Evolutionary conservation across 140 eudicot species (phyloP).

Genomic region (Senecio squalidus): DNA sequence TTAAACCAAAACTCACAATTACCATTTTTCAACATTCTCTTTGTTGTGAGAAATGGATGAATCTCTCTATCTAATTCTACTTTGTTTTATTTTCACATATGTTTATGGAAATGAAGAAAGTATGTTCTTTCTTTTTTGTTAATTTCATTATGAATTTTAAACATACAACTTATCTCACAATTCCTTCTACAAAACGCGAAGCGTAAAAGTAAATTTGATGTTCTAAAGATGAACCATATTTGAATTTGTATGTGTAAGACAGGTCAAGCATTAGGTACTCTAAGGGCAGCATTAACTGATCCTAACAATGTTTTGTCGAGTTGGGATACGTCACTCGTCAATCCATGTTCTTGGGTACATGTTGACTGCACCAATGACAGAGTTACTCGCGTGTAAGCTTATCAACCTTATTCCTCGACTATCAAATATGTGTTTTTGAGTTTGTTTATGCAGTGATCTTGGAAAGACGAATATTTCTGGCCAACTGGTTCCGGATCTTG

Average conservation of each 20-base stretch:
- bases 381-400: conserved; percentile 56
- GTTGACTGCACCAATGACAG: conserved; percentile 58
- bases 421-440: neutral
- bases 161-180: too few relatives aligned
- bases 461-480: conserved; percentile 83
- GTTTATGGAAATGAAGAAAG: too few relatives aligned
- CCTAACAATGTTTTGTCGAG: conserved; percentile 59
- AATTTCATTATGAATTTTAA: too few relatives aligned
- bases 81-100: too few relatives aligned
- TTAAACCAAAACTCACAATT: too few relatives aligned
- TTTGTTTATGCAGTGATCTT: conserved; percentile 59
- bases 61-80: too few relatives aligned
- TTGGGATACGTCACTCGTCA: conserved; percentile 76
- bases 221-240: neutral
- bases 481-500: conserved; percentile 59
- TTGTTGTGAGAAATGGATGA: too few relatives aligned
- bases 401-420: neutral
- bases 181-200: too few relatives aligned
- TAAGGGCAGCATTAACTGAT: conserved; percentile 43
- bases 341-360: conserved; percentile 89
- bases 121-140: too few relatives aligned
- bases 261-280: conserved; percentile 61
- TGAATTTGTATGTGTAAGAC: conserved; percentile 25
- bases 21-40: too few relatives aligned
- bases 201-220: conserved; percentile 3